phyloP scores from a whole-genome alignment of 176 grass and related monocot genomes.

The Avena sativa region DNA sequence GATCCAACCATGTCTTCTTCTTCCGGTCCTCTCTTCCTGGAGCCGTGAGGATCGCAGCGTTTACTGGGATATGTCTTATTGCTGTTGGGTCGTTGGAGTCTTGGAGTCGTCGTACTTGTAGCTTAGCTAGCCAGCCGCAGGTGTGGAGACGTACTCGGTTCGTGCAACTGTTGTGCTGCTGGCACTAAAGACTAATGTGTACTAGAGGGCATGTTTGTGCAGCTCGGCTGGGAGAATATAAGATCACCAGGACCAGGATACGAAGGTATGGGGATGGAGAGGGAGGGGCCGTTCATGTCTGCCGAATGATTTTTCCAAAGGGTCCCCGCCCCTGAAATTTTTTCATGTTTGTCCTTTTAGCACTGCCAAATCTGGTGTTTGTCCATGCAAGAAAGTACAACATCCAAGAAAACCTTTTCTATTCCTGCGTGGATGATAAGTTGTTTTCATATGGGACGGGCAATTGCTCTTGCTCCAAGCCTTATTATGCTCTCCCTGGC shows the following conservation, averaged over 20 bases:
- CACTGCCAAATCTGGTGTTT: not conserved
- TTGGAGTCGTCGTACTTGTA: conserved; percentile 12
- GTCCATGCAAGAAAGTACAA: not conserved
- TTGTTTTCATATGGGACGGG: not conserved
- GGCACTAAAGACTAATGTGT: conserved; percentile 21
- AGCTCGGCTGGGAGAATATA: conserved; percentile 33
- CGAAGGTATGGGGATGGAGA: conserved; percentile 27
- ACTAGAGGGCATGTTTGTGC: conserved; percentile 23
- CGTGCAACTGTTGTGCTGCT: conserved; percentile 39
- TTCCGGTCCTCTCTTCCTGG: conserved; percentile 15
- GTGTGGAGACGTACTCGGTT: not conserved
- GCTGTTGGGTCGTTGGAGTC: conserved; percentile 38
- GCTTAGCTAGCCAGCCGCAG: not conserved
- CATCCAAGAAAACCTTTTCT: not conserved
- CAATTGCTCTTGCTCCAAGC: not conserved
- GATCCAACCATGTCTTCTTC: conserved; percentile 2
- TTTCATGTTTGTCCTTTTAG: conserved; percentile 42
- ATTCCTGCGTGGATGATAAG: not conserved
- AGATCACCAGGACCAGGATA: not conserved
- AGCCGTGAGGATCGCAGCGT: conserved; percentile 10
- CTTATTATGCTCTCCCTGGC: no score
- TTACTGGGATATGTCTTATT: conserved; percentile 22
- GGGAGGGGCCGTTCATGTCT: conserved; percentile 23
- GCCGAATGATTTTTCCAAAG: conserved; percentile 14
- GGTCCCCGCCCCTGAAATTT: not conserved